Base-by-base conservation (phyloP, 345 rosid species). In the Eucalyptus dawsonii region DNA sequence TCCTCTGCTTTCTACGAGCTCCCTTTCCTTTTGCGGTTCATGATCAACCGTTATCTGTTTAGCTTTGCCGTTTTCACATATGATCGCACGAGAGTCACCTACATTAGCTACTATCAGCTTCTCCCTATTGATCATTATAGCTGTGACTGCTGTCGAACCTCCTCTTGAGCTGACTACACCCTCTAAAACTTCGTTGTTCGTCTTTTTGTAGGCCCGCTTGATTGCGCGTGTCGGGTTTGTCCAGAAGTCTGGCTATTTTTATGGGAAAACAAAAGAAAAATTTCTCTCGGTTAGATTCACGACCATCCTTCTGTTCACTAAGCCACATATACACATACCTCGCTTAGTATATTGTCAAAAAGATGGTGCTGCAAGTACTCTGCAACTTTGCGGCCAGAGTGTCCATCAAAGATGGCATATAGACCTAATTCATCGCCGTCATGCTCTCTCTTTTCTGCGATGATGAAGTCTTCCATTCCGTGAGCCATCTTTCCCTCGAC, bases 371-470 rank as follows among this genome's bases (percentile, higher is more conserved):
- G 94, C 90, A 94, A 86, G 91, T 94, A 95, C 45, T 91, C 89
- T 2, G 96, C 95, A 58, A 93, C 96, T 86, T 91, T 87, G 54
- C 87, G 87, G 56, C 96, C 94, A 11, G 92, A 93, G 86, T 94
- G 96, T 15, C 95, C 95, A 42, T 95, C 93, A 50, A 94, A 95
- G 60, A 95, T 94, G 12, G 96, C 96, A 90, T 93, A 92, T 27
- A 94, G 87, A 4, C 94, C 94, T 44, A 95, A 53, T 4, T 92
- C 89, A 88, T 94, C 91, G 15, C 93, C 94, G 6, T 92, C 50
- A 14, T 88, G 76, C 6, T 90, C 65, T 86, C 92, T 92, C 19
- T 62, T 92, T 87, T 95, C 92, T 37, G 93, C 94, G 4, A 94
- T 94, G 29, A 93, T 89, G 90, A 89, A 93, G 83, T 95, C 96